Evolutionary conservation across 306 rosid genomes (phyloP).

Genomic region (Chamaecrista fasciculata): DNA sequence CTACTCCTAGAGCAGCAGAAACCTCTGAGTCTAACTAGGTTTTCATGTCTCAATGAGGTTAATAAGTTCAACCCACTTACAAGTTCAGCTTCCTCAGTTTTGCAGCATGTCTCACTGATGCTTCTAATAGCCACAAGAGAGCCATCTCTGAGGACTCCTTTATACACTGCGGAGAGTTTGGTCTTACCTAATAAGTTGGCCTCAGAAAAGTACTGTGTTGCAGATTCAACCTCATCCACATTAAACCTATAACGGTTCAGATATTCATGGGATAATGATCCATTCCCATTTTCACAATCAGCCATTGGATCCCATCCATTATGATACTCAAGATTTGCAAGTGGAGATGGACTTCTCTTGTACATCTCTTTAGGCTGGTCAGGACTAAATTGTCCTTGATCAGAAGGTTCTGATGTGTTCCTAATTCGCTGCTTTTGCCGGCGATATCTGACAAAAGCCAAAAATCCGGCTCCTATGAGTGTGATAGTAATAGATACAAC

Average conservation of each 20-base stretch:
- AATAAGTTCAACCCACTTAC: slow-evolving; percentile 60
- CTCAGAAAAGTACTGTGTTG: slow-evolving; percentile 81
- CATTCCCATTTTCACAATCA: slow-evolving; percentile 44
- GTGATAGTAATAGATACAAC: slow-evolving; percentile 40
- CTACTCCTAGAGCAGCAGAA: slow-evolving; percentile 91
- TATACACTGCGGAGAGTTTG: slow-evolving; percentile 81
- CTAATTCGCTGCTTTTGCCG: slow-evolving; percentile 72
- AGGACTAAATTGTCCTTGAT: slow-evolving; percentile 61
- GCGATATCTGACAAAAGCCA: slow-evolving; percentile 52
- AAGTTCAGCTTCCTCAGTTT: slow-evolving; percentile 82
- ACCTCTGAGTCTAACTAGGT: slow-evolving; percentile 75
- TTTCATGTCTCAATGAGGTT: slow-evolving; percentile 73
- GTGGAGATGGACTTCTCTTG: slow-evolving; percentile 72
- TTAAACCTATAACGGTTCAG: slow-evolving; percentile 54
- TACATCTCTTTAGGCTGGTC: slow-evolving; percentile 60
- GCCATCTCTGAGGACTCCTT: slow-evolving; percentile 82
- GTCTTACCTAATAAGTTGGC: slow-evolving; percentile 63
- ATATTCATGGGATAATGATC: slow-evolving; percentile 49
- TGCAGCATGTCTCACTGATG: slow-evolving; percentile 70
- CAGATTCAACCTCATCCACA: slow-evolving; percentile 92
- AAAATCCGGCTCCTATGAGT: slow-evolving; percentile 35
- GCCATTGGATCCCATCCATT: slow-evolving; percentile 76
- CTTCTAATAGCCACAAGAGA: slow-evolving; percentile 79
- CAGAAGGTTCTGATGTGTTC: slow-evolving; percentile 46
- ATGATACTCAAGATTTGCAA: slow-evolving; percentile 69